Evolutionary conservation across 2,329 filamentous ascomycete genomes (phyloP).

Genomic region (Celoporthe dispersa): DNA sequence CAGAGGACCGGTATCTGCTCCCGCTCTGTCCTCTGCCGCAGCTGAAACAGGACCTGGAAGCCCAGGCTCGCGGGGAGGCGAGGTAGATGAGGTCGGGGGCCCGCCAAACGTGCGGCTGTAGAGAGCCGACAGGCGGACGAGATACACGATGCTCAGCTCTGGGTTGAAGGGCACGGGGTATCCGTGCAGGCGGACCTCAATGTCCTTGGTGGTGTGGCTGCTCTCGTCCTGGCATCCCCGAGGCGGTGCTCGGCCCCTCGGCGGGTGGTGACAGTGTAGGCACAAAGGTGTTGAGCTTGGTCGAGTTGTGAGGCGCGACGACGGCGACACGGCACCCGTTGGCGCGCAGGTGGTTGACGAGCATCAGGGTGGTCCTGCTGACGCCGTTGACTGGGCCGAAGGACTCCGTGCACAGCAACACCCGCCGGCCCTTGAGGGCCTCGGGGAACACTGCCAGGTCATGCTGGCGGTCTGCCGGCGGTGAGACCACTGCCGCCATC

Average conservation of each 20-base stretch:
- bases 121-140: slow-evolving; percentile 66
- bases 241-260: neutral
- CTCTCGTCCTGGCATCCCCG: too few species aligned
- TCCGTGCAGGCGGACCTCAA: slow-evolving; percentile 65
- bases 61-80: slow-evolving; percentile 70
- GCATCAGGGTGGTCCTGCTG: slow-evolving; percentile 69
- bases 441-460: slow-evolving; percentile 51
- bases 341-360: slow-evolving; percentile 68
- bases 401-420: slow-evolving; percentile 72
- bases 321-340: slow-evolving; percentile 68
- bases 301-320: slow-evolving; percentile 65
- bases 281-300: slow-evolving; percentile 58
- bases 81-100: slow-evolving; percentile 71
- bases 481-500: slow-evolving; percentile 1
- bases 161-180: slow-evolving; percentile 74
- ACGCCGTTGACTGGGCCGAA: slow-evolving; percentile 77
- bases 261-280: slow-evolving; percentile 30
- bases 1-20: slow-evolving; percentile 64
- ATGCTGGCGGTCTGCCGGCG: slow-evolving; percentile 33
- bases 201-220: slow-evolving; percentile 33
- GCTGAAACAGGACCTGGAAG: slow-evolving; percentile 72
- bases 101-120: slow-evolving; percentile 63
- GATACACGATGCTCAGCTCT: slow-evolving; percentile 71
- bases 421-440: slow-evolving; percentile 61
- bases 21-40: slow-evolving; percentile 60